These are phyloP conservation scores for Prunus yedoensis DNA, from an alignment of 331 rosid genomes.

Conservation along the genomic window DNA sequence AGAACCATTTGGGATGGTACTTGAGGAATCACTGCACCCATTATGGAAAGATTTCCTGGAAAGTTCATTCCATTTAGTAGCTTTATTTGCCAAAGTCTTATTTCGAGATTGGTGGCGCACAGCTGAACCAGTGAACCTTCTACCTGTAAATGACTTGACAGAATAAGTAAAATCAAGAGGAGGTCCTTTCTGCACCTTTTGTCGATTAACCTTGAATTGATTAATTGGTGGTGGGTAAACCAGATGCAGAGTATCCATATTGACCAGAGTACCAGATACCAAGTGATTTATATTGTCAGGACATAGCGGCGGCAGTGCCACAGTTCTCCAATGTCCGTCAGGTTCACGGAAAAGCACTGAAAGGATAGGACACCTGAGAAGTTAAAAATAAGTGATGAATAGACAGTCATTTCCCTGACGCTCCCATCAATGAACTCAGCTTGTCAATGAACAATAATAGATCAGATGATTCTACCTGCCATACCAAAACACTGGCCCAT, in stretches of 20 bases:
- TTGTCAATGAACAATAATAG: too few species aligned
- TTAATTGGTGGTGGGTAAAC: slow-evolving; percentile 51
- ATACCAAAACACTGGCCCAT: too few species aligned
- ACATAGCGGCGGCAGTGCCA: slow-evolving; percentile 43
- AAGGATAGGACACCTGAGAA: slow-evolving; percentile 55
- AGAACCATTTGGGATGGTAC: slow-evolving; percentile 36
- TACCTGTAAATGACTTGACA: slow-evolving; percentile 36
- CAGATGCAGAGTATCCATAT: slow-evolving; percentile 57
- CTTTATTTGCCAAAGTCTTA: slow-evolving; percentile 47
- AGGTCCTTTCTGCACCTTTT: slow-evolving; percentile 39
- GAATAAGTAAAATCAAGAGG: slow-evolving; percentile 40
- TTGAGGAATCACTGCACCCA: slow-evolving; percentile 33
- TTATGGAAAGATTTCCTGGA: slow-evolving; percentile 39
- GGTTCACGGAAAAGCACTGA: slow-evolving; percentile 40
- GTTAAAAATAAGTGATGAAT: too few species aligned
- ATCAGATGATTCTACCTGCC: too few species aligned
- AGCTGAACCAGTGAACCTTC: slow-evolving; percentile 42
- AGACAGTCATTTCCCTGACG: background rate
- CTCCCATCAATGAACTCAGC: too few species aligned
- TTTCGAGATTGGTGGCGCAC: slow-evolving; percentile 52
- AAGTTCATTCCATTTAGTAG: slow-evolving; percentile 51
- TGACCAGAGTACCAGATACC: slow-evolving; percentile 29
- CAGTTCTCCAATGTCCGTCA: slow-evolving; percentile 57
- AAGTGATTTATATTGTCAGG: slow-evolving; percentile 31
- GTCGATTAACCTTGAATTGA: slow-evolving; percentile 42